Evolutionary conservation across 306 rosid species (phyloP), one percentile per base, ranked within the genome.

Genomic region (Vigna trinervia): DNA sequence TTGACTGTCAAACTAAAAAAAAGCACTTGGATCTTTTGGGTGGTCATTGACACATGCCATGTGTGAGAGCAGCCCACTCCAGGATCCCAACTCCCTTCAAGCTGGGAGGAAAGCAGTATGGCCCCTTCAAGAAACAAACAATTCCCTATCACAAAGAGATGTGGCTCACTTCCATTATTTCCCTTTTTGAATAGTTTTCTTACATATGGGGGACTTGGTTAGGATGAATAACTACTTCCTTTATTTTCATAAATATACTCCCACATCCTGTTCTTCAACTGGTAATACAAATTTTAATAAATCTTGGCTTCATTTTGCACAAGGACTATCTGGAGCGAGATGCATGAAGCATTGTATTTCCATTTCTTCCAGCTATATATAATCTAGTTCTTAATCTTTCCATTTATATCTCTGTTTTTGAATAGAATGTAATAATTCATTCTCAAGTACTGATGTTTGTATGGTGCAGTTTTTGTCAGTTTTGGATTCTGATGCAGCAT

Each of bases 401-500:
- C 5, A 26, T 23, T 38, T 12, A 17, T 14, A 8, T 56, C 14
- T 53, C 19, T 34, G 38, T 61, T 41, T 59, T 30, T 12, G 1
- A 32, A 41, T 39, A 41, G 58, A 79, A 47, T 54, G 60, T 50
- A 43, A 60, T 26, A 46, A 38, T 2, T 4, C 20, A 60, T 59
- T 76, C n/a, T 68, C 14, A 58, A 73, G 62, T 72, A 62, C 74
- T 32, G 58, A 74, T 72, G 17, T 85, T 79, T 81, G 59, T 79
- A 26, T 62, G 85, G 26, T 88, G 89, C 92, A 96, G 98, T 89
- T 91, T 84, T 84, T 96, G 77, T 96, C 97, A 39, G 88, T 92
- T 71, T 78, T 96, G 87, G 86, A 96, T 89, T 86, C 99, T 72
- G 71, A 82, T 83, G 97, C 89, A 15, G 99, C 99, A 69, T 96